Percentiles rank a stretch among this genome's conserved stretches.
Evolutionary conservation across 495 filamentous ascomycete genomes (phyloP).

Genomic region (Penicillium herquei): DNA sequence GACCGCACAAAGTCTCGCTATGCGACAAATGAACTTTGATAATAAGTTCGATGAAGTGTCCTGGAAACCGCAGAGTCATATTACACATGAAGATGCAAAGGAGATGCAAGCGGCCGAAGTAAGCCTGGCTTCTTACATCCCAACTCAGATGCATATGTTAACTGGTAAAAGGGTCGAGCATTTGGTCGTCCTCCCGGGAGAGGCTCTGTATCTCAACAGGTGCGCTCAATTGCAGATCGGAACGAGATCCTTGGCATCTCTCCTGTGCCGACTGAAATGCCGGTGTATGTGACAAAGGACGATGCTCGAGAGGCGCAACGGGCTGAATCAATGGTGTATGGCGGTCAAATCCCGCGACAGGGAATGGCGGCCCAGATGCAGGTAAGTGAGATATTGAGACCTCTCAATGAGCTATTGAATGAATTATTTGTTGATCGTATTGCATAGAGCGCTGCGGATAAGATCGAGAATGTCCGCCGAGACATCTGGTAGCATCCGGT

Average conservation of each 20-base stretch:
- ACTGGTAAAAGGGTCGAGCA: conserved; percentile 28
- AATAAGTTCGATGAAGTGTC: conserved; percentile 32
- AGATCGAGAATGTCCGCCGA: conserved; percentile 24
- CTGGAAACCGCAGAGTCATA: conserved; percentile 31
- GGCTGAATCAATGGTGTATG: conserved; percentile 30
- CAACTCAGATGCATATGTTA: background rate
- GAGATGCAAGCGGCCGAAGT: conserved; percentile 35
- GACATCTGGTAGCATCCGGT: conserved; percentile 4
- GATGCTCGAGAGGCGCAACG: conserved; percentile 35
- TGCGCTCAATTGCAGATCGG: conserved; percentile 37
- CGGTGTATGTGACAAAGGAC: conserved; percentile 34
- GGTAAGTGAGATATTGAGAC: conserved; percentile 18
- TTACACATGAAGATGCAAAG: conserved; percentile 34
- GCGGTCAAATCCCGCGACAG: conserved; percentile 28
- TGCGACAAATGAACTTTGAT: conserved; percentile 41
- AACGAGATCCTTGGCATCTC: conserved; percentile 31
- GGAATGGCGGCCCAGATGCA: conserved; percentile 35
- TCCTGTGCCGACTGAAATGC: conserved; percentile 18
- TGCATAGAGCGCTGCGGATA: conserved; percentile 35
- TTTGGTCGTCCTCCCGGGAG: conserved; percentile 34
- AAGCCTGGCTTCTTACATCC: background rate
- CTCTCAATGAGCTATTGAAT: conserved; percentile 3
- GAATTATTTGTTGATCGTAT: conserved; percentile 2
- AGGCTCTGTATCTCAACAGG: conserved; percentile 31
- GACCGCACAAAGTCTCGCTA: conserved; percentile 33